Percentiles rank a stretch among this genome's conserved stretches.
These are phyloP conservation scores for Cucurbita pepo DNA, from an alignment of 306 rosid genomes.

Conservation along the genomic window DNA sequence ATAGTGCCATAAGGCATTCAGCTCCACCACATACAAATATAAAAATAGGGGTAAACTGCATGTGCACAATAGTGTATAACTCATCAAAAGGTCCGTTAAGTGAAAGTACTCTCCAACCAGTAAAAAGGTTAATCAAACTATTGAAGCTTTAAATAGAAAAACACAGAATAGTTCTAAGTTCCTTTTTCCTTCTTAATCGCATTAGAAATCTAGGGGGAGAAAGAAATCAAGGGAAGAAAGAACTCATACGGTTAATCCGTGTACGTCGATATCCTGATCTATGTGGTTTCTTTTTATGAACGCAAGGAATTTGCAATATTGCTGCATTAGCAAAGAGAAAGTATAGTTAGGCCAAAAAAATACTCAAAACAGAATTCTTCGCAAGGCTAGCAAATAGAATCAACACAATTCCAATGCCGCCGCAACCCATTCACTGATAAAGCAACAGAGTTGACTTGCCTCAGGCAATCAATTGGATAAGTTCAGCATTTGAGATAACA, in stretches of 20 bases:
- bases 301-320: slow-evolving; percentile 67
- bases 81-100: neutral
- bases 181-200: neutral
- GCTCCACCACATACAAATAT: no score
- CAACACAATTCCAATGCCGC: neutral
- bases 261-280: slow-evolving; percentile 70
- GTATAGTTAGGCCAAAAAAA: neutral
- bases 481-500: neutral
- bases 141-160: neutral
- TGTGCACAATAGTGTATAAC: neutral
- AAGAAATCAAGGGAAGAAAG: neutral
- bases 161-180: neutral
- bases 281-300: slow-evolving; percentile 74
- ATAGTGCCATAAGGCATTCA: no score
- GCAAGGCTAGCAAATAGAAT: neutral
- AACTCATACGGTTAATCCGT: slow-evolving; percentile 69
- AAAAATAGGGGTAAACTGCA: no score
- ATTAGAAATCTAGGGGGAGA: neutral
- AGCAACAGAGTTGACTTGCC: neutral
- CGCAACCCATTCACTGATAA: neutral
- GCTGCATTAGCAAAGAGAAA: slow-evolving; percentile 41
- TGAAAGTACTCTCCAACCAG: neutral
- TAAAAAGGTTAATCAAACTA: neutral
- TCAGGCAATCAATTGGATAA: neutral
- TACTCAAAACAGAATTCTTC: neutral